Percentiles rank a stretch among this genome's conserved stretches.
Conservation (phyloP, 495 filamentous ascomycete genomes). For the Neurospora sp. region DNA sequence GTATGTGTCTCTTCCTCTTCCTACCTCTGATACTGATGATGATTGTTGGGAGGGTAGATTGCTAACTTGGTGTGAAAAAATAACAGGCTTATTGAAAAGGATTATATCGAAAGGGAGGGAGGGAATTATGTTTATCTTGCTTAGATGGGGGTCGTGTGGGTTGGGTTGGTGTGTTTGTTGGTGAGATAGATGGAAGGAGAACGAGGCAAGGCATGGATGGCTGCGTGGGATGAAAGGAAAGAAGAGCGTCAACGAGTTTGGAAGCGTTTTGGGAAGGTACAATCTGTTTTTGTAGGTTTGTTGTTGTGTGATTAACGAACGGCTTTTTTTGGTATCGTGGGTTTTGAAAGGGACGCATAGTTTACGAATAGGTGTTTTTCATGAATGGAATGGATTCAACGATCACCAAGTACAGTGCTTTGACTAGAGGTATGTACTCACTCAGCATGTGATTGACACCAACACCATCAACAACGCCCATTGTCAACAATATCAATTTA, state of each 20-base stretch:
- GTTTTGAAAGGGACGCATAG: background rate
- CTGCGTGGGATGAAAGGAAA: background rate
- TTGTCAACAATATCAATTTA: too few relatives aligned
- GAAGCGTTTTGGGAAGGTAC: background rate
- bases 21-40: too few relatives aligned
- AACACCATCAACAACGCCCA: too few relatives aligned
- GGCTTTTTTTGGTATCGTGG: background rate
- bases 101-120: conserved; percentile 85
- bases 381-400: background rate
- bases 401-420: background rate
- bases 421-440: background rate
- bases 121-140: conserved; percentile 75
- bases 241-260: background rate
- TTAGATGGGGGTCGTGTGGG: conserved; percentile 19
- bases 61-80: background rate
- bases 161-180: background rate
- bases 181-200: background rate
- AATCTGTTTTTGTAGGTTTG: background rate
- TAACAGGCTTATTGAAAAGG: conserved; percentile 80
- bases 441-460: background rate
- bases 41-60: background rate
- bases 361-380: background rate
- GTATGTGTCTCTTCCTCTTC: conserved; percentile 27
- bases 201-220: background rate
- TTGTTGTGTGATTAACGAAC: background rate